Conservation (phyloP, 1,284 basidiomycete species). For the Moniliophthora roreri region DNA sequence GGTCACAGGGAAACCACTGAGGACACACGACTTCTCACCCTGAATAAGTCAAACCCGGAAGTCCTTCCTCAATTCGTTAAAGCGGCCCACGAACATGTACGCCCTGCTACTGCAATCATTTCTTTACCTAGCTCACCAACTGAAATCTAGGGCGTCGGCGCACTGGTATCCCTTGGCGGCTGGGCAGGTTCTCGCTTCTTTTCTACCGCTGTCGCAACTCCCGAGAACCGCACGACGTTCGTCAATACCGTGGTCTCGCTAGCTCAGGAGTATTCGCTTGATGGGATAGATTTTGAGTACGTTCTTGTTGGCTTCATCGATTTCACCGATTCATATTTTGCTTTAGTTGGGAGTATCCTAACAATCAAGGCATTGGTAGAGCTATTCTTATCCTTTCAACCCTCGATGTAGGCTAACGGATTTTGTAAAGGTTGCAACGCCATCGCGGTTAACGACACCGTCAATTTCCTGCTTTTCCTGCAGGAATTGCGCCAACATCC, state of each 20-base stretch:
- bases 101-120: neutral
- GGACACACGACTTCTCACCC: slow-evolving; percentile 24
- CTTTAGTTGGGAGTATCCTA: too few species aligned
- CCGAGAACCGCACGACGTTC: slow-evolving; percentile 63
- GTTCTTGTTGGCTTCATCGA: slow-evolving; percentile 51
- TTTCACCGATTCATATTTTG: too few species aligned
- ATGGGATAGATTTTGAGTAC: slow-evolving; percentile 82
- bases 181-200: slow-evolving; percentile 78
- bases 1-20: slow-evolving; percentile 31
- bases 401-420: slow-evolving; percentile 26
- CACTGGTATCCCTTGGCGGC: slow-evolving; percentile 77
- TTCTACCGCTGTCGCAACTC: slow-evolving; percentile 64
- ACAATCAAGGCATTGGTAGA: slow-evolving; percentile 26
- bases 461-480: slow-evolving; percentile 46
- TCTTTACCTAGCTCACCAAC: neutral
- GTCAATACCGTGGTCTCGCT: slow-evolving; percentile 63
- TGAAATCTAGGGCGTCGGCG: slow-evolving; percentile 52
- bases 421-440: slow-evolving; percentile 48
- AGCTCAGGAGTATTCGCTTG: slow-evolving; percentile 61
- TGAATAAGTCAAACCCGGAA: slow-evolving; percentile 28
- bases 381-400: too few species aligned
- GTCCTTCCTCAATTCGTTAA: slow-evolving; percentile 38
- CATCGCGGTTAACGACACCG: slow-evolving; percentile 50
- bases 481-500: slow-evolving; percentile 53
- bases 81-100: slow-evolving; percentile 37